Percentiles rank a stretch among this genome's conserved stretches.
Conservation (phyloP, 139 green algal genomes). For the Diplosphaera chodatii region DNA sequence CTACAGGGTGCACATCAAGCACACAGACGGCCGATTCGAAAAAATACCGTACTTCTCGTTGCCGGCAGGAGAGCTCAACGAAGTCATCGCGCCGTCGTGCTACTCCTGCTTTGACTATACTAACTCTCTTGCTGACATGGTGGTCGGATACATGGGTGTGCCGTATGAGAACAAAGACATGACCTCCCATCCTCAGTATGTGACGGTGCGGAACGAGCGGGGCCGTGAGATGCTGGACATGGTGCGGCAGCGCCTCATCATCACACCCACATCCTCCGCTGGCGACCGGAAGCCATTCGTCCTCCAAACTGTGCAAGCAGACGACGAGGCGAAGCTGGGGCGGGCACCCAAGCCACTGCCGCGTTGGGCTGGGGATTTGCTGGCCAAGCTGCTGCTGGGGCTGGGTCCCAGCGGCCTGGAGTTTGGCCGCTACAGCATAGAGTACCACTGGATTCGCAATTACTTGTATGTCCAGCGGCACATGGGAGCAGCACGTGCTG, state of each 20-base stretch:
- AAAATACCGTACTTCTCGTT: constrained; percentile 96
- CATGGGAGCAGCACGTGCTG: constrained; percentile 37
- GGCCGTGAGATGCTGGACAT: constrained; percentile 81
- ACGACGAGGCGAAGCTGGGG: constrained; percentile 91
- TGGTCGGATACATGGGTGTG: constrained; percentile 96
- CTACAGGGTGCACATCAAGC: constrained; percentile 79
- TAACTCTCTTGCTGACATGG: constrained; percentile 89
- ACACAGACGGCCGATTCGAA: constrained; percentile 80
- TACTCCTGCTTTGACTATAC: constrained; percentile 97
- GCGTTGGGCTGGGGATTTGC: constrained; percentile 67
- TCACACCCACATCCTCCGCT: constrained; percentile 34
- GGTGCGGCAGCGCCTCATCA: constrained; percentile 28
- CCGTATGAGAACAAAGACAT: constrained; percentile 76
- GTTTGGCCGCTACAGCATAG: constrained; percentile 91
- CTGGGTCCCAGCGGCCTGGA: constrained; percentile 91
- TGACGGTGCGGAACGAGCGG: constrained; percentile 82
- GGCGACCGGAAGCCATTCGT: constrained; percentile 70
- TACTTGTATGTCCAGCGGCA: constrained; percentile 76
- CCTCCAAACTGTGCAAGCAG: constrained; percentile 85
- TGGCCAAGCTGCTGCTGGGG: constrained; percentile 68
- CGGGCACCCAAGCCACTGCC: constrained; percentile 69
- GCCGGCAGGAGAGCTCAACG: constrained; percentile 72
- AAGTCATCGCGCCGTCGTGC: constrained; percentile 91
- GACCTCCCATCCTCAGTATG: constrained; percentile 84
- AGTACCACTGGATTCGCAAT: constrained; percentile 96